Base-by-base conservation (phyloP, 345 rosid species). In the Camelina laxa region DNA sequence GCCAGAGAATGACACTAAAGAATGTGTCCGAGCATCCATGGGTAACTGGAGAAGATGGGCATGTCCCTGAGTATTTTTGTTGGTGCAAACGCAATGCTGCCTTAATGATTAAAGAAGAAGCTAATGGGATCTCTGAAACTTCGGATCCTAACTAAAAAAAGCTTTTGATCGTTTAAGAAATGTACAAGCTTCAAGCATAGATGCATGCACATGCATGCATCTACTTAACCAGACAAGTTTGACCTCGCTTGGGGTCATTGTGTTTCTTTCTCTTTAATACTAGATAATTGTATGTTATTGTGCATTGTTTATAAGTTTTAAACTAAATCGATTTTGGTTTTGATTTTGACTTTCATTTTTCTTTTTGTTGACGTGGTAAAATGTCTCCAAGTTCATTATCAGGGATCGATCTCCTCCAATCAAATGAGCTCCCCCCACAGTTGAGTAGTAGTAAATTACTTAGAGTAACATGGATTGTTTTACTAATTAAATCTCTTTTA, bases 41-140 rank as follows among this genome's bases (percentile, higher is more conserved):
- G 98, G 90, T 95, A 20, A 41, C 80, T 12, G 97, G 89, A 78
- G 90, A 88, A 51, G 86, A 86, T 3, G 91, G 97, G 3, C 87
- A 81, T 1, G 78, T 89, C 57, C 89, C 91, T 20, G 84, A 68
- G 66, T 81, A 86, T 79, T 73, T 80, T 20, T 96, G 98, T 60
- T 89, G 96, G 94, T 96, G 99, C 88, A 84, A 84, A 79, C 96
- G 93, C 33, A 83, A 74, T 39, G 66, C 81, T 53, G 51, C 76
- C 27, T 65, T 16, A 50, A 44, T 15, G 39, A 50, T 11, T 73
- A 79, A 72, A 11, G 70, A 76, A 73, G 80, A 75, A 70, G 68
- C 65, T 61, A 70, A 82, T 68, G 81, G 73, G 45, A 71, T 50
- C 61, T 45, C 67, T 56, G 66, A 63, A 49, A 64, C 58, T 27